Conservation (phyloP, 352 stramenopile genomes). For the Thalassiosira allenii region DNA sequence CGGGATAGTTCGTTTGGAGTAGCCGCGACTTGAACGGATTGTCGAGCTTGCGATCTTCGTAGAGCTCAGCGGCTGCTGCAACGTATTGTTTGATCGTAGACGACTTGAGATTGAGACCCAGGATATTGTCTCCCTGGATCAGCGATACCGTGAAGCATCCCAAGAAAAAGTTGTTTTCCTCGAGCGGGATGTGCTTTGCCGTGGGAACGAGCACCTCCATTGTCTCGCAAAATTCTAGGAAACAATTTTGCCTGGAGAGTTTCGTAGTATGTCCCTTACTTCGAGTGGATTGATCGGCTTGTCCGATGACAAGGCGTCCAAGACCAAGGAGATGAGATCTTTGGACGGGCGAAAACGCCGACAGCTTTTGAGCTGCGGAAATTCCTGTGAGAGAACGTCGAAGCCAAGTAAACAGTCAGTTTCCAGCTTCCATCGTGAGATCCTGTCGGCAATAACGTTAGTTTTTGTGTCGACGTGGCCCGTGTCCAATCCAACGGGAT, state of each 20-base stretch:
- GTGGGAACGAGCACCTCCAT: neutral
- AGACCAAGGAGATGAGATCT: conserved; percentile 37
- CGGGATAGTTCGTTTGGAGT: no score
- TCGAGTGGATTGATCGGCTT: conserved; percentile 27
- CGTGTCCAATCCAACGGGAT: conserved; percentile 34
- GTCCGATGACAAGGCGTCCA: conserved; percentile 32
- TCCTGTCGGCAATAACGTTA: conserved; percentile 56
- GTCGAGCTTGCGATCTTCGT: no score
- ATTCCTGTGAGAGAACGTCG: conserved; percentile 29
- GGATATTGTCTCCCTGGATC: conserved; percentile 35
- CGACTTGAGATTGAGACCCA: conserved; percentile 1
- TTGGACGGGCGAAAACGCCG: conserved; percentile 37
- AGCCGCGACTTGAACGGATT: no score
- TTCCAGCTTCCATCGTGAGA: conserved; percentile 40
- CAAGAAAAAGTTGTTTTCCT: conserved; percentile 38
- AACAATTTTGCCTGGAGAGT: conserved; percentile 27
- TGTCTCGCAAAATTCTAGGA: conserved; percentile 25
- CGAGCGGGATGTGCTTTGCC: neutral
- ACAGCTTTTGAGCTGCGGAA: conserved; percentile 42
- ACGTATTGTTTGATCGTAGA: conserved; percentile 21
- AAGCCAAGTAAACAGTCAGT: conserved; percentile 29
- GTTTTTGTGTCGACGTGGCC: conserved; percentile 27
- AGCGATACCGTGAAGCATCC: conserved; percentile 34
- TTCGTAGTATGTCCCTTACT: conserved; percentile 33
- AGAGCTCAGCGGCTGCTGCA: neutral